Evolutionary conservation across 2,329 filamentous ascomycete species (phyloP).

Genomic region (Amphichorda felina): DNA sequence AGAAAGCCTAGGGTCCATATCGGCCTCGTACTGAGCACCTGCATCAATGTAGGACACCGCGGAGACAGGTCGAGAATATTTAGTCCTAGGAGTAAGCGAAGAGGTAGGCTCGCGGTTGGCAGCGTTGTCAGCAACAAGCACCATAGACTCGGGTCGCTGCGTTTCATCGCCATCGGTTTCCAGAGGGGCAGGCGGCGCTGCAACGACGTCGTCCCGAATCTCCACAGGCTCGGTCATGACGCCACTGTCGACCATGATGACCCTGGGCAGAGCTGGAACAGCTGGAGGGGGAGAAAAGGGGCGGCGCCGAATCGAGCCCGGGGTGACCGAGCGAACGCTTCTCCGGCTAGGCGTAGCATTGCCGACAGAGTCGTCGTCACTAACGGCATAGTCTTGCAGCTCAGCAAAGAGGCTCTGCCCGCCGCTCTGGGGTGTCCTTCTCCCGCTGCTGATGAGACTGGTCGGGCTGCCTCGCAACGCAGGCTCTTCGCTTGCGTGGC

Average conservation of each 20-base stretch:
- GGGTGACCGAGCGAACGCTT: constrained; percentile 33
- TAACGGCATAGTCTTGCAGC: constrained; percentile 66
- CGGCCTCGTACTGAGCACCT: constrained; percentile 36
- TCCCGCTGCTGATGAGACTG: constrained; percentile 39
- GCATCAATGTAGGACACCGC: constrained; percentile 39
- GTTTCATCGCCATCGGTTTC: constrained; percentile 13
- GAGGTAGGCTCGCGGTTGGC: constrained; percentile 10
- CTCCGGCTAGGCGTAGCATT: constrained; percentile 43
- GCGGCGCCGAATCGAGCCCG: constrained; percentile 30
- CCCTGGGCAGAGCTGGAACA: constrained; percentile 35
- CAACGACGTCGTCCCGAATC: constrained; percentile 9
- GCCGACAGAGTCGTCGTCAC: constrained; percentile 57
- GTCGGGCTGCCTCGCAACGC: constrained; percentile 39
- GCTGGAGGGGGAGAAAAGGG: constrained; percentile 32
- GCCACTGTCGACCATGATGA: constrained; percentile 46
- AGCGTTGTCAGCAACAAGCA: constrained; percentile 10
- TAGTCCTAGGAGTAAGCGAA: constrained; percentile 10
- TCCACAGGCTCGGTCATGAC: constrained; percentile 50
- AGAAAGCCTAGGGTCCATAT: constrained; percentile 39
- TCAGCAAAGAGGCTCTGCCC: constrained; percentile 85
- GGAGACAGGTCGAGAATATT: constrained; percentile 30
- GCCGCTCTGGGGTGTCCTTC: constrained; percentile 33
- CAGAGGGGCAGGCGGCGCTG: constrained; percentile 6
- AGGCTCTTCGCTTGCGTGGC: constrained; percentile 48
- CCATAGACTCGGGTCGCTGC: constrained; percentile 27